These are phyloP conservation scores for Rhizopus microsporus DNA, from an alignment of 371 early-diverging fungal species.

Conservation along the genomic window DNA sequence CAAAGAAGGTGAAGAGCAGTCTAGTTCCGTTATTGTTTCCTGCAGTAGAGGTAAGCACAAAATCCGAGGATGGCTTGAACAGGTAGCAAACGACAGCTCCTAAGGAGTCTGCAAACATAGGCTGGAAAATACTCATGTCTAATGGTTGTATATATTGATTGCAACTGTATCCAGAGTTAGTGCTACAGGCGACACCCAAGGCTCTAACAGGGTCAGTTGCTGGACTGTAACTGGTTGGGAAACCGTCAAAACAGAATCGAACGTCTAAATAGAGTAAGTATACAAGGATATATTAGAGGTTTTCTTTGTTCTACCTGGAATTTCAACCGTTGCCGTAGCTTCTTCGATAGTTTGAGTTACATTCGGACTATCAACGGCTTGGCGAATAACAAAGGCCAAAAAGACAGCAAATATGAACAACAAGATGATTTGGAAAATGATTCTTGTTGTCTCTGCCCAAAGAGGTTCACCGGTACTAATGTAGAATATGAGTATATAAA, in stretches of 20 bases:
- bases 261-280: conserved; percentile 29
- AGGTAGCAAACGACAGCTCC: conserved; percentile 45
- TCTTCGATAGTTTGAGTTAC: conserved; percentile 44
- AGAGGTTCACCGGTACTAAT: conserved; percentile 49
- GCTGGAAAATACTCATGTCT: conserved; percentile 40
- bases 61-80: conserved; percentile 35
- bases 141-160: conserved; percentile 26
- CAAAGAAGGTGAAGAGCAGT: conserved; percentile 40
- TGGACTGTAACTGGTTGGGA: conserved; percentile 16
- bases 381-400: conserved; percentile 47
- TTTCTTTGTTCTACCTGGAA: conserved; percentile 29
- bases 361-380: conserved; percentile 48
- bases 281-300: background rate
- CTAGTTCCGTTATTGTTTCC: conserved; percentile 48
- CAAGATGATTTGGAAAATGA: conserved; percentile 42
- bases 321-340: conserved; percentile 34
- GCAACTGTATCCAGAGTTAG: conserved; percentile 42
- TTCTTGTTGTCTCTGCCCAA: conserved; percentile 53
- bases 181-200: conserved; percentile 40
- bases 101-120: conserved; percentile 38
- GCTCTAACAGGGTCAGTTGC: conserved; percentile 13
- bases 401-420: conserved; percentile 43
- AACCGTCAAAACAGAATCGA: conserved; percentile 54
- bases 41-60: conserved; percentile 40
- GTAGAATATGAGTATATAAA: background rate